phyloP scores from a whole-genome alignment of 257 asterid genomes.

The Buddleja alternifolia region DNA sequence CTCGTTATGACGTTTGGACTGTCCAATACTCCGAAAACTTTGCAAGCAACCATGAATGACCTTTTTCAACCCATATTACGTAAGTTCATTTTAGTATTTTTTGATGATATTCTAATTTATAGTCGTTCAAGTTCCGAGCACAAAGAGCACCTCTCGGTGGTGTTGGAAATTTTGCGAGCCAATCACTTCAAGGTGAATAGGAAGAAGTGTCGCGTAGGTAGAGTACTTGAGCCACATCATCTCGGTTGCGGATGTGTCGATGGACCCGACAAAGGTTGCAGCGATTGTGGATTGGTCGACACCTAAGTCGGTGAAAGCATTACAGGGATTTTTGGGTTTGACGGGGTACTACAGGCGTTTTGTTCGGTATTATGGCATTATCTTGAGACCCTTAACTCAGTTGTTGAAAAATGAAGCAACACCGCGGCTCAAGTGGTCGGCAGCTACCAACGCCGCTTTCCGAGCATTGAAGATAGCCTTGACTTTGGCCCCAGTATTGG shows the following conservation, averaged over 20 bases:
- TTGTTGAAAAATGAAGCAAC: neutral
- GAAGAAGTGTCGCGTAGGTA: neutral
- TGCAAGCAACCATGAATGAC: slow-evolving; percentile 12
- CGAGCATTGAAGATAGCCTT: neutral
- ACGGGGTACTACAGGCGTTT: neutral
- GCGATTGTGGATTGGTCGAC: too few species aligned
- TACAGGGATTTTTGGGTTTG: slow-evolving; percentile 3
- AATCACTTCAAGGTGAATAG: neutral
- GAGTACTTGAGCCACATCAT: slow-evolving; percentile 14
- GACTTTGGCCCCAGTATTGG: neutral
- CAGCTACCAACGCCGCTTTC: neutral
- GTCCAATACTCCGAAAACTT: neutral
- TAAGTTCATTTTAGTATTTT: neutral
- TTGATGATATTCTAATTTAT: slow-evolving; percentile 18
- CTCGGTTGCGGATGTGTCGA: neutral
- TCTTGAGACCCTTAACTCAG: neutral
- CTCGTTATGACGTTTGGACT: too few species aligned
- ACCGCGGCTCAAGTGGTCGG: neutral
- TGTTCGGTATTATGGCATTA: neutral
- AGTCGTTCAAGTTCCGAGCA: neutral
- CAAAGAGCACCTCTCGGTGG: neutral
- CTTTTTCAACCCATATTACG: neutral
- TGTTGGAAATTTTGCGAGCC: neutral
- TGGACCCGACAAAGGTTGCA: neutral
- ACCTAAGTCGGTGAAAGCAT: neutral